Evolutionary conservation across 257 asterid genomes (phyloP).

Genomic region (Salvia miltiorrhiza): DNA sequence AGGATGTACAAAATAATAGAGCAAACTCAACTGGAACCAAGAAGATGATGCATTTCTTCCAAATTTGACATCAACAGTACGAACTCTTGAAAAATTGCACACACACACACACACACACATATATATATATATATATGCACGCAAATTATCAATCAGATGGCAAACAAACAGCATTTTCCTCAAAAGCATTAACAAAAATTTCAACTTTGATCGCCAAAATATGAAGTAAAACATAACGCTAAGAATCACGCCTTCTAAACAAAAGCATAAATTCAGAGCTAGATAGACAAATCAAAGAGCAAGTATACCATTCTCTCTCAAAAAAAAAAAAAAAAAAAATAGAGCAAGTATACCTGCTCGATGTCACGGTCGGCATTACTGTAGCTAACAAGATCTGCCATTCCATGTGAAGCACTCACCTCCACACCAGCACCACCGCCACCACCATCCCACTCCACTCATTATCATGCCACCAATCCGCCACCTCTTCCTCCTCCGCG

Average conservation of each 20-base stretch:
- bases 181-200: neutral
- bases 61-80: constrained; percentile 9
- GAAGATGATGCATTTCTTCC: constrained; percentile 13
- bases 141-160: neutral
- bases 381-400: constrained; percentile 97
- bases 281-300: constrained; percentile 16
- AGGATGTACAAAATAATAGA: neutral
- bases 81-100: neutral
- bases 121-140: neutral
- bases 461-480: constrained; percentile 63
- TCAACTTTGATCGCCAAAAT: constrained; percentile 12
- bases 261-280: neutral
- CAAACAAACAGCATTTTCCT: neutral
- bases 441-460: constrained; percentile 72
- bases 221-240: neutral
- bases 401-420: constrained; percentile 82
- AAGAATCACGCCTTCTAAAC: constrained; percentile 17
- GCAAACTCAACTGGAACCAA: neutral
- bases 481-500: constrained; percentile 51
- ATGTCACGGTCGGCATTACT: constrained; percentile 78
- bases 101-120: neutral
- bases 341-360: constrained; percentile 58
- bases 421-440: constrained; percentile 77
- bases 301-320: constrained; percentile 52
- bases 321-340: neutral